These are phyloP conservation scores for Penicillium oxalicum DNA, from an alignment of 2,329 filamentous ascomycete genomes.

Conservation along the genomic window DNA sequence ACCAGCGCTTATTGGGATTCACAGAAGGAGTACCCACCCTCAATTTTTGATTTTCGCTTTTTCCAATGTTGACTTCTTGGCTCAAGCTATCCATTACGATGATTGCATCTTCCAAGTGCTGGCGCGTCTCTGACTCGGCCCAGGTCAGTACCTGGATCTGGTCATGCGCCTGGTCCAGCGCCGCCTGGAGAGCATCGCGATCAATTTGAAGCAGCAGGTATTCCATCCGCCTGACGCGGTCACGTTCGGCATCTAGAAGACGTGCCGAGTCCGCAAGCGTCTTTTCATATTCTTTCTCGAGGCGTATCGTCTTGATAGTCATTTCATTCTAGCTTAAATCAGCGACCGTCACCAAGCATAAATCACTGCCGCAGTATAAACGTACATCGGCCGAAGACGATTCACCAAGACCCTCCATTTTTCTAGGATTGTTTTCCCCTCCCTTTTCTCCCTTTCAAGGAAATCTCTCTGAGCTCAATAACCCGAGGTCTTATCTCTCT, in stretches of 20 bases:
- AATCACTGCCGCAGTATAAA: not conserved
- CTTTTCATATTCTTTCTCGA: conserved; percentile 66
- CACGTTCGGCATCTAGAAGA: conserved; percentile 68
- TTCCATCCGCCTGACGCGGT: conserved; percentile 63
- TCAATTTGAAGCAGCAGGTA: conserved; percentile 69
- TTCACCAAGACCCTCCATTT: conserved; percentile 12
- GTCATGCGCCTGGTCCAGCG: conserved; percentile 55
- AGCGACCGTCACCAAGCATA: not conserved
- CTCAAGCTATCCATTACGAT: conserved; percentile 38
- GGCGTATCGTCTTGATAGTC: conserved; percentile 47
- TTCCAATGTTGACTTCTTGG: conserved; percentile 40
- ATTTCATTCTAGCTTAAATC: conserved; percentile 33
- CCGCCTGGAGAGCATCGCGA: conserved; percentile 60
- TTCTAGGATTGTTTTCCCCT: no score
- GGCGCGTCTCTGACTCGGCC: conserved; percentile 36
- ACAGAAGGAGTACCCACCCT: conserved; percentile 38
- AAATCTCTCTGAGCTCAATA: no score
- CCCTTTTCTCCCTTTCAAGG: no score
- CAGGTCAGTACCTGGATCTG: conserved; percentile 47
- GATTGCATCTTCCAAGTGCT: conserved; percentile 46
- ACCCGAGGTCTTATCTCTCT: no score
- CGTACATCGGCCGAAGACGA: conserved; percentile 23
- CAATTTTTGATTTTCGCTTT: conserved; percentile 51
- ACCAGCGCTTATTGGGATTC: not conserved
- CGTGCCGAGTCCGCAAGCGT: conserved; percentile 59